Base-by-base conservation (phyloP, 768 basidiomycete species). In the Lactarius trivialis region DNA sequence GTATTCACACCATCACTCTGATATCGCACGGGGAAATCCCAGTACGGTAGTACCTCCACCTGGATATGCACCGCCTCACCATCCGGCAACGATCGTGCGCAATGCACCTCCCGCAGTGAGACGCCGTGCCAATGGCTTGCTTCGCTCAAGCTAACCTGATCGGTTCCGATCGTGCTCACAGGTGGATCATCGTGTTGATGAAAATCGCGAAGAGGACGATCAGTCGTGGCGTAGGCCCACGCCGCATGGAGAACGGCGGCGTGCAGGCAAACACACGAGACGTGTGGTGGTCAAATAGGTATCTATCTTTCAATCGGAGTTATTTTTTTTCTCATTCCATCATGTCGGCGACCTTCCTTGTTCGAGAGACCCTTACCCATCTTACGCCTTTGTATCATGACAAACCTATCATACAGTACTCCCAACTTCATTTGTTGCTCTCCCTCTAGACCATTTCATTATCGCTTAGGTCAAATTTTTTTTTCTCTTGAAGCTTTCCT, bases 211-310 rank as follows among this genome's bases (percentile, higher is more conserved):
- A 61, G 84, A 86, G 59, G 88, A 89, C 70, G 87, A 63, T 58
- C 50, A 90, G 64, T 76, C 84, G 30, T 90, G 88, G 88, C 76
- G 83, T 33, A 75, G 81, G 49, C 86, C 88, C 0, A 89, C 84
- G 73, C 88, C 89, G 24, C 84, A 86, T 68, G 81, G 82, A 43
- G 88, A 89, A 71, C 82, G 89, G 26, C 77, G 89, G 59, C 78
- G 89, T 60, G 89, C 89, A 56, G 89, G 89, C 55, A 91, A 91
- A 71, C 89, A 91, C 71, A 91, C 89, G 26, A 79, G 78, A 69
- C 81, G 89, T 57, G 84, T 90, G 36, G 82, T 90, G 48, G 72
- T 73, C 56, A 72, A 70, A 64, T 60, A 53, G 33, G 55, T 56
- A 50, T 33, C 9, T 61, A 39, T 26, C 45, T 12, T 49, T 56